A percentile compares a stretch with the other conserved stretches of the same genome.
These are phyloP conservation scores for Candida krabiensis DNA, from an alignment of 805 yeast species.

Conservation along the genomic window DNA sequence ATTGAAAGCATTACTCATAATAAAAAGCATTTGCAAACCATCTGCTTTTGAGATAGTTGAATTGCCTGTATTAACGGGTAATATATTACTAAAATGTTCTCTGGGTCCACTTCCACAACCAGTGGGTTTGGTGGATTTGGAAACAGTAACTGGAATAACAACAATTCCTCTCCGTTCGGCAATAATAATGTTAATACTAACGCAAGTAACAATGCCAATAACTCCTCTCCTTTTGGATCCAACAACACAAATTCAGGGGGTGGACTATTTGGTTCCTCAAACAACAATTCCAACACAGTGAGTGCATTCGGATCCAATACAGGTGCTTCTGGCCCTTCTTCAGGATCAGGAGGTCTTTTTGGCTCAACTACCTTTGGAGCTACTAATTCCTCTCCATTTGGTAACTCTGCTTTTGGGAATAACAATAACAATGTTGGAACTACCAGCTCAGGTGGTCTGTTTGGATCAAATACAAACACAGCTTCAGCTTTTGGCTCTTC, in stretches of 20 bases:
- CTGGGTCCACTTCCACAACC: slow-evolving; percentile 31
- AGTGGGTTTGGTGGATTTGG: slow-evolving; percentile 55
- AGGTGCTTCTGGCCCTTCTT: not conserved
- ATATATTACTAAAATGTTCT: not conserved
- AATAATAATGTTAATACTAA: slow-evolving; percentile 15
- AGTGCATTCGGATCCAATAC: slow-evolving; percentile 4
- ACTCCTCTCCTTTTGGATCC: slow-evolving; percentile 41
- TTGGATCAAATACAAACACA: slow-evolving; percentile 27
- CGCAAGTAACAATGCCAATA: slow-evolving; percentile 6
- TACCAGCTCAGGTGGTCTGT: slow-evolving; percentile 13
- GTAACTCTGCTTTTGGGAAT: slow-evolving; percentile 8
- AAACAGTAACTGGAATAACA: slow-evolving; percentile 11
- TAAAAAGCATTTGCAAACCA: no score
- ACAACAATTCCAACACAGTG: not conserved
- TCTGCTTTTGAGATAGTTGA: no score
- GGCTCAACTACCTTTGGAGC: slow-evolving; percentile 1
- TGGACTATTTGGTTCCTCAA: slow-evolving; percentile 27
- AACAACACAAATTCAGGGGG: slow-evolving; percentile 11
- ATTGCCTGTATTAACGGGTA: no score
- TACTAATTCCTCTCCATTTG: slow-evolving; percentile 22
- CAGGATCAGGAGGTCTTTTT: slow-evolving; percentile 10
- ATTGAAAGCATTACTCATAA: no score
- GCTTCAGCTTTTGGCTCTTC: slow-evolving; percentile 32
- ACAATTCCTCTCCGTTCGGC: slow-evolving; percentile 43
- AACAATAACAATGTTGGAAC: slow-evolving; percentile 4